Conservation (phyloP, 139 green algal genomes). For the Chlorella sorokiniana region DNA sequence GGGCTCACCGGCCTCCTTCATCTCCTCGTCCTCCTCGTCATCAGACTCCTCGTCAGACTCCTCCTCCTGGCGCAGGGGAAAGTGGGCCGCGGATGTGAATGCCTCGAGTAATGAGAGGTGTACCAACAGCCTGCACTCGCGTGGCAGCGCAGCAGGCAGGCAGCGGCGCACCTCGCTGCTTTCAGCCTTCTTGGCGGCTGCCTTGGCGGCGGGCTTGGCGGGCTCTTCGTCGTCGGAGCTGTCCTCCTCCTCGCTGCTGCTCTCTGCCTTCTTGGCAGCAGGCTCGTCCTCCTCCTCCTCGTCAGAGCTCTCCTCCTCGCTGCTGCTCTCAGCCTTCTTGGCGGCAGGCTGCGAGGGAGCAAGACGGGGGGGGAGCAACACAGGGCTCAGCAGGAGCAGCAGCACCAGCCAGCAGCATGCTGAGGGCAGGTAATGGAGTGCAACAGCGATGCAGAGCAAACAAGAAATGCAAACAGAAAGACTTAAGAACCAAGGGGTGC, state of each 20-base stretch:
- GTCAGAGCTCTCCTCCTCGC: conserved; percentile 12
- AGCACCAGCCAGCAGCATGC: too few species aligned
- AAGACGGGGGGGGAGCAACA: neutral
- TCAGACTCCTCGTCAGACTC: conserved; percentile 25
- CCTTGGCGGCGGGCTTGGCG: conserved; percentile 10
- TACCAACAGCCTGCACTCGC: neutral
- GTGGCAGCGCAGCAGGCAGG: neutral
- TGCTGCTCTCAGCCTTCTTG: conserved; percentile 8
- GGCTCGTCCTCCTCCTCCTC: conserved; percentile 41
- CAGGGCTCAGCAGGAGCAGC: neutral
- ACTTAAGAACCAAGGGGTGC: too few species aligned
- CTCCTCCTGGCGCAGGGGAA: conserved; percentile 33
- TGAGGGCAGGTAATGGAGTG: too few species aligned
- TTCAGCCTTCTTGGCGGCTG: conserved; percentile 5
- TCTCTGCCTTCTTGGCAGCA: conserved; percentile 17
- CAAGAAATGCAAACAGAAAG: too few species aligned
- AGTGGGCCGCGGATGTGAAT: neutral
- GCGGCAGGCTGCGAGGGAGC: conserved; percentile 1
- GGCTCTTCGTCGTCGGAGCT: conserved; percentile 23
- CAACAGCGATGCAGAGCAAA: too few species aligned
- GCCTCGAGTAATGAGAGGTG: too few species aligned
- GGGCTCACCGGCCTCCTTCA: conserved; percentile 16
- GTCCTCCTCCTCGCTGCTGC: conserved; percentile 30
- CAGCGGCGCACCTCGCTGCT: conserved; percentile 1
- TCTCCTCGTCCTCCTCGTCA: conserved; percentile 23